Conservation (phyloP, 768 basidiomycete species). For the Lyophyllum atratum region DNA sequence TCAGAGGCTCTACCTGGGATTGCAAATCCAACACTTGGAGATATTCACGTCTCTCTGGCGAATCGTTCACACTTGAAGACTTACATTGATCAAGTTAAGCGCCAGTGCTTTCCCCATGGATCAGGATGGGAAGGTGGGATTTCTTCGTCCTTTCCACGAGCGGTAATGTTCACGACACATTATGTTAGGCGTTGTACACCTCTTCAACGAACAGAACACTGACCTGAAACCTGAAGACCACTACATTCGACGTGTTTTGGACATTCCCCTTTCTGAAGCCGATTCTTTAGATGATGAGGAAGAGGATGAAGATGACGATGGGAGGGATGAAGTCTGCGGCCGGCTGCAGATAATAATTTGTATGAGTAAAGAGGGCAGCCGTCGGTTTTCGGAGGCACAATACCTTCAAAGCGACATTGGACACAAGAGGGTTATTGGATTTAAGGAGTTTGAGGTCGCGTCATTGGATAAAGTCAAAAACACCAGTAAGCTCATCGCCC, state of each 20-base stretch:
- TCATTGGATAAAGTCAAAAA: conserved; percentile 14
- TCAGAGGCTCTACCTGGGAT: conserved; percentile 3
- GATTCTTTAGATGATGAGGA: not conserved
- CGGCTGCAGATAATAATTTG: conserved; percentile 23
- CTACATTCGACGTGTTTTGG: conserved; percentile 20
- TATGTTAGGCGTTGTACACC: conserved; percentile 12
- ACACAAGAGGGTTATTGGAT: conserved; percentile 25
- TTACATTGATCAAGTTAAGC: conserved; percentile 14
- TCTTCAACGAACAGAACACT: conserved; percentile 15
- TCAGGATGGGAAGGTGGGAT: conserved; percentile 21
- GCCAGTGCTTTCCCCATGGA: conserved; percentile 11
- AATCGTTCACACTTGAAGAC: conserved; percentile 17
- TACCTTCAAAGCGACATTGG: conserved; percentile 28
- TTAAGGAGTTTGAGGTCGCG: conserved; percentile 27
- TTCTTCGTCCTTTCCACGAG: not conserved
- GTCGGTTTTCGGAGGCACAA: conserved; percentile 13
- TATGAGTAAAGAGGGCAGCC: conserved; percentile 22
- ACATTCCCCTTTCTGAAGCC: not conserved
- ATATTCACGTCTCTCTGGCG: conserved; percentile 21
- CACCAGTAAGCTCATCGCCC: conserved; percentile 17
- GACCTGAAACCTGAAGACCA: conserved; percentile 8
- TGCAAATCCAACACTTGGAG: conserved; percentile 10
- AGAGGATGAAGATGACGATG: not conserved
- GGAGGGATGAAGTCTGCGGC: conserved; percentile 12
- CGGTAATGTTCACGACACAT: not conserved